These are phyloP conservation scores for Protomyces inouyei DNA, from an alignment of 1,139 yeast genomes.

Conservation along the genomic window DNA sequence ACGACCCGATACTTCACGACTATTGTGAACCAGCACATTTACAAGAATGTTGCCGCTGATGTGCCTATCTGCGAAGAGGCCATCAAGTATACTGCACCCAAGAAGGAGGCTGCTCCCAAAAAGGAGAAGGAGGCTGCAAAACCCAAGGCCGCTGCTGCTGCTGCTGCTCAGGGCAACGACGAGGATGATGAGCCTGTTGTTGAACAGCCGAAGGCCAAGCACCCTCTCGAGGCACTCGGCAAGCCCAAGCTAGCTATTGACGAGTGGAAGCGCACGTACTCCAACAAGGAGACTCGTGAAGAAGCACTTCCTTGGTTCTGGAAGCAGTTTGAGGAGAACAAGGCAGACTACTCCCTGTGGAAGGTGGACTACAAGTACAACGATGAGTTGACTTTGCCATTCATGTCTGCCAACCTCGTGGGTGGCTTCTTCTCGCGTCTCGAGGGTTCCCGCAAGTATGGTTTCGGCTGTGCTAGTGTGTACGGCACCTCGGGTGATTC, in stretches of 20 bases:
- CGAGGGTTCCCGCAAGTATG: slow-evolving; percentile 82
- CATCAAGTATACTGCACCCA: slow-evolving; percentile 66
- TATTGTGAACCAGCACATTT: slow-evolving; percentile 53
- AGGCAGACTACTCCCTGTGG: slow-evolving; percentile 92
- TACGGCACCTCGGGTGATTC: slow-evolving; percentile 98
- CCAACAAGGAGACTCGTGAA: slow-evolving; percentile 95
- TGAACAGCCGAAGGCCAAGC: slow-evolving; percentile 50
- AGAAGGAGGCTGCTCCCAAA: slow-evolving; percentile 48
- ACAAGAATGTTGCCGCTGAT: slow-evolving; percentile 45
- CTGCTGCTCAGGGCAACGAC: slow-evolving; percentile 20
- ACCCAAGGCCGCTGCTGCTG: slow-evolving; percentile 14
- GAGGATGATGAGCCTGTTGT: slow-evolving; percentile 28
- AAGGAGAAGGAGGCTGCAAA: slow-evolving; percentile 35
- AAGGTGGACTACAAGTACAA: slow-evolving; percentile 93
- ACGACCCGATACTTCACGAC: slow-evolving; percentile 84
- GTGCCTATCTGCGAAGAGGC: slow-evolving; percentile 36
- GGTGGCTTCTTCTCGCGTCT: slow-evolving; percentile 99
- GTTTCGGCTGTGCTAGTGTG: slow-evolving; percentile 90
- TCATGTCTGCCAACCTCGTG: slow-evolving; percentile 96
- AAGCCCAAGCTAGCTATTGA: slow-evolving; percentile 60
- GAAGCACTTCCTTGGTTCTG: slow-evolving; percentile 97
- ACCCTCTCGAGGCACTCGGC: slow-evolving; percentile 84
- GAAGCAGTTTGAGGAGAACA: slow-evolving; percentile 71
- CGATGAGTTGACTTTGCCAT: slow-evolving; percentile 92
- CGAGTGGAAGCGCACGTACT: slow-evolving; percentile 95